Evolutionary conservation across 495 filamentous ascomycete species (phyloP).

Genomic region (Pseudevernia furfuracea): DNA sequence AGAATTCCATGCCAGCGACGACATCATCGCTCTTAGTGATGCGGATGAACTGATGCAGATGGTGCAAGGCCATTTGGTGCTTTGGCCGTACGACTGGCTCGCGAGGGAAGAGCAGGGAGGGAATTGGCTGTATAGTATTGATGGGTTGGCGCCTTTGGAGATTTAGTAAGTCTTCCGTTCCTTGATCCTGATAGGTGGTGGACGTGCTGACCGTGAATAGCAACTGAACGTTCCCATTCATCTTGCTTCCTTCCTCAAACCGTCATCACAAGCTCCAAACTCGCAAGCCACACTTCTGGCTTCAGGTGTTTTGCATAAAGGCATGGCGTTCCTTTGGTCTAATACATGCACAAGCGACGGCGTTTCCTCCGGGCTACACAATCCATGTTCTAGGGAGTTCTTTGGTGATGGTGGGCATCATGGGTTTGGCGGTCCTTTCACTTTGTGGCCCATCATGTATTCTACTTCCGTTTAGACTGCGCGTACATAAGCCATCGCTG

Average conservation of each 20-base stretch:
- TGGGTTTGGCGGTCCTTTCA: background rate
- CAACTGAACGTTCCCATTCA: background rate
- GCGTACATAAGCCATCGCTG: background rate
- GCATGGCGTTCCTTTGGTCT: background rate
- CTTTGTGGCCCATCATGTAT: background rate
- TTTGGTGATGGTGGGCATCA: background rate
- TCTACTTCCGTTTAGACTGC: background rate
- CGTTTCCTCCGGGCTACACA: background rate
- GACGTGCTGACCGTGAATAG: background rate
- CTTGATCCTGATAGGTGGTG: background rate
- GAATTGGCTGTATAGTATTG: conserved; percentile 95
- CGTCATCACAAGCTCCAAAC: too few relatives aligned
- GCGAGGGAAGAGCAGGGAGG: conserved; percentile 81
- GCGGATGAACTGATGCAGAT: conserved; percentile 74
- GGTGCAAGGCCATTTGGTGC: conserved; percentile 80
- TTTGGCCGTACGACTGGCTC: conserved; percentile 94
- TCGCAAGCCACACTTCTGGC: background rate
- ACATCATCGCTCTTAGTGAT: conserved; percentile 61
- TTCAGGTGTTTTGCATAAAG: background rate
- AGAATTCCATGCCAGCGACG: conserved; percentile 63
- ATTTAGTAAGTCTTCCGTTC: conserved; percentile 71
- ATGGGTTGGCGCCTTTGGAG: conserved; percentile 89
- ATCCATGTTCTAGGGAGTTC: background rate
- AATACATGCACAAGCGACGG: conserved; percentile 10
- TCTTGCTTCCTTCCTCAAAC: background rate